Conservation (phyloP, 495 filamentous ascomycete genomes). For the Penicillium riverlandense region DNA sequence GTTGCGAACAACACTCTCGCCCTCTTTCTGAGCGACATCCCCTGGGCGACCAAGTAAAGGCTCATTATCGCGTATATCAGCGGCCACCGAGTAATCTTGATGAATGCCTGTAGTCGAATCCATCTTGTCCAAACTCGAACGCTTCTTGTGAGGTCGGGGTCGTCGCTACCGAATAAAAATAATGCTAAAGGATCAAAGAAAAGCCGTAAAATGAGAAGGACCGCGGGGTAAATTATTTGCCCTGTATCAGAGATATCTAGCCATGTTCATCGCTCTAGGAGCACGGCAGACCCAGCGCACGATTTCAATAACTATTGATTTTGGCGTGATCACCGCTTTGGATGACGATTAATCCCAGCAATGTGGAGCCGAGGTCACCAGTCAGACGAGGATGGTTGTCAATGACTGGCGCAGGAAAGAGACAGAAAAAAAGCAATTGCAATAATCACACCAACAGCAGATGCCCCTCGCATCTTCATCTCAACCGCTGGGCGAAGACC, state of each 20-base stretch:
- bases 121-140: conserved; percentile 24
- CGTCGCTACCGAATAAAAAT: not conserved
- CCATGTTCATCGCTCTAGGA: too few species aligned
- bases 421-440: not conserved
- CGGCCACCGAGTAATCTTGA: conserved; percentile 19
- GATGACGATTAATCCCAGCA: conserved; percentile 7
- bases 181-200: too few species aligned
- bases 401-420: not conserved
- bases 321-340: conserved; percentile 7
- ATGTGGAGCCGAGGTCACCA: conserved; percentile 3
- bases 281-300: too few species aligned
- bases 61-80: conserved; percentile 52
- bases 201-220: too few species aligned
- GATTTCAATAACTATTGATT: too few species aligned
- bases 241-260: too few species aligned
- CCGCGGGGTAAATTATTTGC: too few species aligned
- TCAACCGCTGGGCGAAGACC: not conserved
- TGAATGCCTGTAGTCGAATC: conserved; percentile 50
- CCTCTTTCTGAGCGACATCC: conserved; percentile 61
- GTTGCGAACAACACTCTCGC: conserved; percentile 58
- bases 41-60: conserved; percentile 70
- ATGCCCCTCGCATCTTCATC: not conserved
- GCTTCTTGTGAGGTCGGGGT: not conserved
- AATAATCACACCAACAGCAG: not conserved
- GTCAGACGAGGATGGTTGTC: conserved; percentile 1